Base-by-base conservation (phyloP, 371 early-diverging fungal genomes). In the Apophysomyces ossiformis region DNA sequence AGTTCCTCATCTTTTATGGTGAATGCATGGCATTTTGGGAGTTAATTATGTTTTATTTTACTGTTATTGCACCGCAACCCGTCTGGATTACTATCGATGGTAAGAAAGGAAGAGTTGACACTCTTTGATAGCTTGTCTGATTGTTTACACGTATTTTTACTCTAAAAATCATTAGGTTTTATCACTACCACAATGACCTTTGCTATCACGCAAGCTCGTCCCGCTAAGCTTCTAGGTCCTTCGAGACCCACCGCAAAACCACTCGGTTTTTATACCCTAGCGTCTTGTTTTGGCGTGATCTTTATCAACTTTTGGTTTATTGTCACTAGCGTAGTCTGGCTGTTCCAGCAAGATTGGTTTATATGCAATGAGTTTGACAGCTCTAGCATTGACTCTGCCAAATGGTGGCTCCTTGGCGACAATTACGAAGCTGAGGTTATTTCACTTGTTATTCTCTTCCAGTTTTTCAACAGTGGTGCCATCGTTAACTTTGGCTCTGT, bases 381-480 rank as follows among this genome's bases (percentile, higher is more conserved):
- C 37, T 70, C 81, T 46, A 67, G 81, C 47, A 82, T 85, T 37
- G 86, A 93, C 68, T 76, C 89, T 13, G 72, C 87, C 16, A 73
- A 83, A 65, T 93, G 93, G 93, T 93, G 92, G 92, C 78, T 92
- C 41, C 76, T 93, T 37, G 92, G 88, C 60, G 93, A 93, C 71
- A 92, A 89, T 68, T 93, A 79, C 63, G 93, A 93, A 72, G 83
- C 87, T 16, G 89, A 84, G 60, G 71, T 81, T n/a, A 82, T 91
- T 32, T 69, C 89, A 0, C 73, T 87, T 7, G 83, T 85, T 15
- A 78, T 85, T 58, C 71, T 90, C 65, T 87, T 87, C 76, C 87
- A 87, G 64, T 88, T 88, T 65, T 75, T 84, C 73, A 83, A 87
- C 69, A 85, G 83, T 15, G 90, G 85, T 8, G 88, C 86, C 26